Percentiles rank a stretch among this genome's conserved stretches.
Conservation (phyloP, 2,329 filamentous ascomycete genomes). For the Passalora sequoiae region DNA sequence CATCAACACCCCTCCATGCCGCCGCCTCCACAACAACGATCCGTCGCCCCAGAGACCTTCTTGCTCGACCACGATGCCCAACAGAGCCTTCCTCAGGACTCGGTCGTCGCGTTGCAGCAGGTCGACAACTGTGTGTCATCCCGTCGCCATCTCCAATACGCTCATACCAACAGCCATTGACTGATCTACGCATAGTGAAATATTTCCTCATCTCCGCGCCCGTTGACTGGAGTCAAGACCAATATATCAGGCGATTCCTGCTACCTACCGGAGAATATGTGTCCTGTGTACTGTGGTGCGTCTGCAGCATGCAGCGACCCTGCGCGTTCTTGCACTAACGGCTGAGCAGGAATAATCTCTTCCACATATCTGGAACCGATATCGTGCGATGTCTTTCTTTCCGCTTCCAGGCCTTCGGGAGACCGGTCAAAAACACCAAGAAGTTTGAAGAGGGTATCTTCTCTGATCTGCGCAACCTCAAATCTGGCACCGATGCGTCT, state of each 20-base stretch:
- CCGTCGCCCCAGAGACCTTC: slow-evolving; percentile 88
- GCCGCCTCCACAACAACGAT: slow-evolving; percentile 57
- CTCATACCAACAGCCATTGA: slow-evolving; percentile 10
- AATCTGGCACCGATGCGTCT: slow-evolving; percentile 95
- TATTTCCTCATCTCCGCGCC: slow-evolving; percentile 99
- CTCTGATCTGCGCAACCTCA: slow-evolving; percentile 94
- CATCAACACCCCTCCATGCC: slow-evolving; percentile 72
- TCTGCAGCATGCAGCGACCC: slow-evolving; percentile 16
- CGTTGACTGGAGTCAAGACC: slow-evolving; percentile 93
- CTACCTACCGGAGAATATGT: slow-evolving; percentile 98
- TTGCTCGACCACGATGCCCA: slow-evolving; percentile 97
- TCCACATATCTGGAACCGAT: slow-evolving; percentile 97
- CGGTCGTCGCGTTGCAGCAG: slow-evolving; percentile 93
- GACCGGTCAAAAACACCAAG: slow-evolving; percentile 98
- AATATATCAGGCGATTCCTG: slow-evolving; percentile 93
- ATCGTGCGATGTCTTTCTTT: slow-evolving; percentile 98
- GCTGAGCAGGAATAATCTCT: slow-evolving; percentile 78
- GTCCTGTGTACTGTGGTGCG: slow-evolving; percentile 87
- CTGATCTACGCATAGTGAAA: slow-evolving; percentile 64
- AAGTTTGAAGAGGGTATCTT: slow-evolving; percentile 99
- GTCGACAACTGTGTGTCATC: slow-evolving; percentile 81
- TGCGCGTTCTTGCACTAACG: slow-evolving; percentile 11
- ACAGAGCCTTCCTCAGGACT: slow-evolving; percentile 91
- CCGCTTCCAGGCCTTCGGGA: slow-evolving; percentile 95
- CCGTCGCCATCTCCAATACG: neutral